Percentiles rank a stretch among this genome's conserved stretches.
Conservation (phyloP, 345 rosid genomes). For the Zanthoxylum bungeanum region DNA sequence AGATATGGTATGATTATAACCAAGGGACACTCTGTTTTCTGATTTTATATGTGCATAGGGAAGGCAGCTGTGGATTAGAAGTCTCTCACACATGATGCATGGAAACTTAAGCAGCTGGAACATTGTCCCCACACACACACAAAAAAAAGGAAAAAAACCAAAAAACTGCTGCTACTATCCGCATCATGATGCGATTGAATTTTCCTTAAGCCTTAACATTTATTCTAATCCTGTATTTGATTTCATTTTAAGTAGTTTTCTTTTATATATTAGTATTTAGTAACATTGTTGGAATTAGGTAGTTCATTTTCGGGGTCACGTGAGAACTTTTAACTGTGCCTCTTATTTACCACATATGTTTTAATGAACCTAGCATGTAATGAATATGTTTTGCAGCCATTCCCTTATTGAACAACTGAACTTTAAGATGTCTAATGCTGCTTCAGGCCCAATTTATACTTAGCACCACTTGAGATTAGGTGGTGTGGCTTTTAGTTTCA, state of each 20-base stretch:
- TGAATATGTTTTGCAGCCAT: neutral
- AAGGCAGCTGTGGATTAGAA: neutral
- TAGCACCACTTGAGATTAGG: neutral
- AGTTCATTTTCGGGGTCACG: neutral
- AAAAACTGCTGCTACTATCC: neutral
- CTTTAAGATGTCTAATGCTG: neutral
- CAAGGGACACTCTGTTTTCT: neutral
- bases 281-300: neutral
- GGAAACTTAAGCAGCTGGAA: slow-evolving; percentile 1
- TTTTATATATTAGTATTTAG: neutral
- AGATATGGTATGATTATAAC: slow-evolving; percentile 74
- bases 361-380: neutral
- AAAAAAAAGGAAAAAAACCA: no score
- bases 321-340: neutral
- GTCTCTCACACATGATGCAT: neutral
- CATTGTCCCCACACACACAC: neutral
- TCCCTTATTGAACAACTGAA: neutral
- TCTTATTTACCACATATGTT: neutral
- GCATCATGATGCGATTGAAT: neutral
- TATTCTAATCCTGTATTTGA: neutral
- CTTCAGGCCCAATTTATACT: neutral
- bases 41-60: neutral
- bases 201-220: neutral
- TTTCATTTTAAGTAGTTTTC: neutral
- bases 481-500: neutral